These are phyloP conservation scores for Haematococcus lacustris DNA, from an alignment of 139 green algal species.

Conservation along the genomic window DNA sequence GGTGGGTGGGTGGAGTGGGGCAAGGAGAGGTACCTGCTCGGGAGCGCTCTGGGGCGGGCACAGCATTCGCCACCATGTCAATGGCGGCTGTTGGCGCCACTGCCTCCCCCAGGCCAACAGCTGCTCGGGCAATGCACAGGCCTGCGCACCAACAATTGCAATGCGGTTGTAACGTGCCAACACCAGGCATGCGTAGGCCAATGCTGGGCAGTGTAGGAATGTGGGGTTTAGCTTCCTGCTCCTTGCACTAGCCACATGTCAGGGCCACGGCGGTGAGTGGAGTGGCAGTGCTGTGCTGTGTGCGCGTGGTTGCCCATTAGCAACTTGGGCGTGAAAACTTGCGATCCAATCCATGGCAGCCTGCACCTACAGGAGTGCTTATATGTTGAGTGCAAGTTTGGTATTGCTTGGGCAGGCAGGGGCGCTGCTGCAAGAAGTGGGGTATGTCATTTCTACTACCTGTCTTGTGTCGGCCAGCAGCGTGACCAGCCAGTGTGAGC, in stretches of 20 bases:
- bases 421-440: no score
- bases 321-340: no score
- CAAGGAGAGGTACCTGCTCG: conserved; percentile 11
- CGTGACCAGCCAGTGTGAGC: no score
- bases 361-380: no score
- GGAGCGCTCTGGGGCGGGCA: conserved; percentile 65
- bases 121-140: conserved; percentile 63
- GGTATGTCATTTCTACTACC: no score
- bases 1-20: not conserved
- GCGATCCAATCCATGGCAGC: no score
- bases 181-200: not conserved
- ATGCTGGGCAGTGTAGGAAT: not conserved
- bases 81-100: conserved; percentile 77
- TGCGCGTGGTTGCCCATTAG: no score
- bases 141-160: conserved; percentile 12
- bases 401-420: no score
- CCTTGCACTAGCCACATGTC: not conserved
- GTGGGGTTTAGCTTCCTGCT: not conserved
- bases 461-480: no score
- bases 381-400: no score
- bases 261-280: no score
- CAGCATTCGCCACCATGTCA: conserved; percentile 78
- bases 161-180: not conserved
- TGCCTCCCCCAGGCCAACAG: conserved; percentile 88
- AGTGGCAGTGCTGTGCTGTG: no score